Percentiles rank a stretch among this genome's conserved stretches.
These are phyloP conservation scores for Oemleria cerasiformis DNA, from an alignment of 306 rosid species.

Conservation along the genomic window DNA sequence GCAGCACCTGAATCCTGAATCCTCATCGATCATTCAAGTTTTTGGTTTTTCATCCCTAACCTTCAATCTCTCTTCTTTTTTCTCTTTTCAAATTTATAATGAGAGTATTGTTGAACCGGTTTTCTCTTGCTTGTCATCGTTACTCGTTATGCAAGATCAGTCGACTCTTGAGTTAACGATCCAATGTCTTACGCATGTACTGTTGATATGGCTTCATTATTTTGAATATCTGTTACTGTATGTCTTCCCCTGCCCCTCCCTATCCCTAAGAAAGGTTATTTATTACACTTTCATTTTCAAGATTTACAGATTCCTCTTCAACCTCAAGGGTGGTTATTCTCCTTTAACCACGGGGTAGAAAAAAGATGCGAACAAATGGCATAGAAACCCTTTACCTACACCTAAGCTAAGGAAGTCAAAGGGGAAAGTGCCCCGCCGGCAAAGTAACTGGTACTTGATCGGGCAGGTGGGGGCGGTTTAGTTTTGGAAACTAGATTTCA, in stretches of 20 bases:
- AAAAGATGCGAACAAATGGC: no score
- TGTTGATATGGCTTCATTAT: background rate
- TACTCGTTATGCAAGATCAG: constrained; percentile 30
- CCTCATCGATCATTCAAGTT: background rate
- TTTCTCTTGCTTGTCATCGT: constrained; percentile 36
- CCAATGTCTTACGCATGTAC: background rate
- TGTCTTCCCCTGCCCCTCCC: no score
- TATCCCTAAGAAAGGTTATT: no score
- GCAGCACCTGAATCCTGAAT: constrained; percentile 5
- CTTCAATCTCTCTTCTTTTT: constrained; percentile 21
- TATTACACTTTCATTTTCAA: no score
- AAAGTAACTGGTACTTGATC: no score
- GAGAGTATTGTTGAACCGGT: constrained; percentile 40
- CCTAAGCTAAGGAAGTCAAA: no score
- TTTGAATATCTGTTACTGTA: background rate
- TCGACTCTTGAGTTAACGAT: background rate
- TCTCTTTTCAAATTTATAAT: constrained; percentile 38
- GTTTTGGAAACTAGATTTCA: background rate
- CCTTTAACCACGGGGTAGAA: no score
- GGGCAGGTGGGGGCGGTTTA: no score
- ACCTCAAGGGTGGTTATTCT: no score
- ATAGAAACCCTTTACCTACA: no score
- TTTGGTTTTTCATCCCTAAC: constrained; percentile 3
- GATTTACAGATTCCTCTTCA: no score
- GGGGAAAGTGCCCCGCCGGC: no score